phyloP scores from a whole-genome alignment of 2,329 filamentous ascomycete species.

The Monosporascus sp. region DNA sequence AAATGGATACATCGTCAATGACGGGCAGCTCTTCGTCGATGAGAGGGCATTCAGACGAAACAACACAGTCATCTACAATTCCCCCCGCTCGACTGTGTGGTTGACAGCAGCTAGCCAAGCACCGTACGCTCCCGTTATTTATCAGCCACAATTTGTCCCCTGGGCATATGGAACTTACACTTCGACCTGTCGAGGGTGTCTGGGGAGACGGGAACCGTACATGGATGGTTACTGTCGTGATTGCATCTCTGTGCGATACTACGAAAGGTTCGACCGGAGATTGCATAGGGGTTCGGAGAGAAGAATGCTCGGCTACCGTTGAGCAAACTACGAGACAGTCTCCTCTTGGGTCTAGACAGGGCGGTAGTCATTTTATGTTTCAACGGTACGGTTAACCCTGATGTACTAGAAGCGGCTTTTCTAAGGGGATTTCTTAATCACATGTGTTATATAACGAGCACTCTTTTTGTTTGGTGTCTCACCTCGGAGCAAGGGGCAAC shows the following conservation, averaged over 20 bases:
- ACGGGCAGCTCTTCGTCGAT: slow-evolving; percentile 18
- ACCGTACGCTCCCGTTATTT: not conserved
- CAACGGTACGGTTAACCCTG: not conserved
- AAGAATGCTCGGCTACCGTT: not conserved
- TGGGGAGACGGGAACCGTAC: slow-evolving; percentile 5
- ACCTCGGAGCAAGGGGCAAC: no score
- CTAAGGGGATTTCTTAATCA: not conserved
- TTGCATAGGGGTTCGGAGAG: slow-evolving; percentile 7
- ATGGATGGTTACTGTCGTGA: slow-evolving; percentile 16
- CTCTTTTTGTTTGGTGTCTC: no score
- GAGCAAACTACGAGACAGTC: not conserved
- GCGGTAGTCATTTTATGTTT: not conserved
- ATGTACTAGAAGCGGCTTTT: no score
- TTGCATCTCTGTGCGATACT: slow-evolving; percentile 7
- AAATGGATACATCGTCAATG: slow-evolving; percentile 21
- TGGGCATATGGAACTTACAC: not conserved
- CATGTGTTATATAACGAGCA: not conserved
- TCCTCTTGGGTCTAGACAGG: not conserved
- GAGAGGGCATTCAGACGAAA: slow-evolving; percentile 11
- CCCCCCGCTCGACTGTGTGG: slow-evolving; percentile 17
- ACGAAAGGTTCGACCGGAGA: slow-evolving; percentile 1
- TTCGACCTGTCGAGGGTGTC: slow-evolving; percentile 13
- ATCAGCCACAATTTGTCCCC: not conserved
- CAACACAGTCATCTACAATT: slow-evolving; percentile 24
- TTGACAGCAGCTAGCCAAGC: slow-evolving; percentile 1